Evolutionary conservation across 305 asterid species (phyloP).

Genomic region (Fraxinus baroniana): DNA sequence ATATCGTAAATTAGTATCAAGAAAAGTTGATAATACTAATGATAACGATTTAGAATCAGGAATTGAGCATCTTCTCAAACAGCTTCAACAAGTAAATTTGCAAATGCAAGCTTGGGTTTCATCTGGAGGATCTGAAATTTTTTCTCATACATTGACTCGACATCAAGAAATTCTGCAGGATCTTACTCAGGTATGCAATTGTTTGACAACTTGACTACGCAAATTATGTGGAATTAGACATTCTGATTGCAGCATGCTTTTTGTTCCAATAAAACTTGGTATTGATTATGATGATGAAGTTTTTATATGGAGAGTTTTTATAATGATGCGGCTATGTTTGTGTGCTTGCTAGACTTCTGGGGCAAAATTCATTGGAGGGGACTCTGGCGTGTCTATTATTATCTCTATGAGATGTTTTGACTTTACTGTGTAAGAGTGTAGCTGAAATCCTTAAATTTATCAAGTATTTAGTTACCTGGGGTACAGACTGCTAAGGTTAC

Average conservation of each 20-base stretch:
- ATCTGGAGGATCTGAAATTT: constrained; percentile 95
- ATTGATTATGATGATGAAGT: constrained; percentile 6
- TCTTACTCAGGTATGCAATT: constrained; percentile 68
- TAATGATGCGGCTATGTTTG: constrained; percentile 14
- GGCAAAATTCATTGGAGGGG: not conserved
- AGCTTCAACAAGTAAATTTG: constrained; percentile 76
- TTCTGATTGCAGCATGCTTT: not conserved
- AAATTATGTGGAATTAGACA: constrained; percentile 12
- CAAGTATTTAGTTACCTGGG: not conserved
- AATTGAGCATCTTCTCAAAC: constrained; percentile 75
- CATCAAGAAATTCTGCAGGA: constrained; percentile 97
- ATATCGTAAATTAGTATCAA: constrained; percentile 74
- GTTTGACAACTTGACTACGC: constrained; percentile 6
- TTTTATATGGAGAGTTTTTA: not conserved
- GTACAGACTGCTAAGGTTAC: not conserved
- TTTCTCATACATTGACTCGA: constrained; percentile 92
- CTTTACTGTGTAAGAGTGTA: not conserved
- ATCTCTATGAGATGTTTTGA: not conserved
- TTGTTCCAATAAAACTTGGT: not conserved
- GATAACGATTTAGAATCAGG: constrained; percentile 75
- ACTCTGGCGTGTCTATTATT: not conserved
- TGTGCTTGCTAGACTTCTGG: constrained; percentile 13
- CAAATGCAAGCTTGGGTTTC: constrained; percentile 99
- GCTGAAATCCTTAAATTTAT: not conserved
- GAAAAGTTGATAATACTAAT: constrained; percentile 51